Evolutionary conservation across 257 asterid genomes (phyloP).

Genomic region (Solanum habrochaites): DNA sequence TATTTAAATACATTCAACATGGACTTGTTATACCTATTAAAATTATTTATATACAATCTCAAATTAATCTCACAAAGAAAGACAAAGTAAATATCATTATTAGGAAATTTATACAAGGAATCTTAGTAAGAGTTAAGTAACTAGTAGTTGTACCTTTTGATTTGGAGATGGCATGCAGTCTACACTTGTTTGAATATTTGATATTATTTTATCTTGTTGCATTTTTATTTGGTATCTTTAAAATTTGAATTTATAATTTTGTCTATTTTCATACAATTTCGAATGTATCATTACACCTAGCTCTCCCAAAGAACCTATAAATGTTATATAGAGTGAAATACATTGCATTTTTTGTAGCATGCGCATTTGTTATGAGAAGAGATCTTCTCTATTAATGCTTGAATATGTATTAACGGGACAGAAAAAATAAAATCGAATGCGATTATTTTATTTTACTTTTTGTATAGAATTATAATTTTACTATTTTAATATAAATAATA

Average conservation of each 20-base stretch:
- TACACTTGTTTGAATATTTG: neutral
- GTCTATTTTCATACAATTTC: neutral
- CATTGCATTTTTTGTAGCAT: neutral
- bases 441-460: no score
- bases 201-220: neutral
- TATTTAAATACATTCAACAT: no score
- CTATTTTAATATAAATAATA: no score
- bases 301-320: neutral
- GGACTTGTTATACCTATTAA: no score
- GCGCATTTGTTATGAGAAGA: neutral
- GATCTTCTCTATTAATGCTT: neutral
- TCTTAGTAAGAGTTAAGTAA: neutral
- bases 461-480: no score
- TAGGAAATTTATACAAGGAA: neutral
- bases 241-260: neutral
- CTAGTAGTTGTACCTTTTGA: neutral
- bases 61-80: neutral
- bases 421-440: neutral
- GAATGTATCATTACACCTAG: neutral
- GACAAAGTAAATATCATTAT: rapidly evolving
- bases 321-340: neutral
- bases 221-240: no score
- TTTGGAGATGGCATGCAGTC: neutral
- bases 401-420: neutral
- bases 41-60: neutral